These are phyloP conservation scores for Lipomyces orientalis DNA, from an alignment of 805 yeast genomes.

Conservation along the genomic window DNA sequence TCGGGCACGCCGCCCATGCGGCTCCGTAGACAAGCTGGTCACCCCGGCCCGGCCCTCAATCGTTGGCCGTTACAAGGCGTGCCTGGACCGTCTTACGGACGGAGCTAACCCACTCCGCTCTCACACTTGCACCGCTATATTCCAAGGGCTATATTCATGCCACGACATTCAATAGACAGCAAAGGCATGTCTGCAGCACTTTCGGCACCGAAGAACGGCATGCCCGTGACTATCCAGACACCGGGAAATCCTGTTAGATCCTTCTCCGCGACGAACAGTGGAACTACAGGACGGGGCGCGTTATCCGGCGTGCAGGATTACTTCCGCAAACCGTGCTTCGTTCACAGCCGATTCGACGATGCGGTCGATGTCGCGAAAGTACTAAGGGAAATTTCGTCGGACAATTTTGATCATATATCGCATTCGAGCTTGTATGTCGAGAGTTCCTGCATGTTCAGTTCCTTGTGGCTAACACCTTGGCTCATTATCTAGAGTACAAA, in stretches of 20 bases:
- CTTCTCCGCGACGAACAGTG: background rate
- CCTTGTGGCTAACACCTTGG: background rate
- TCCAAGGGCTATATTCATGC: background rate
- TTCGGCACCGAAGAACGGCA: background rate
- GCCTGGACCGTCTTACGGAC: too few relatives aligned
- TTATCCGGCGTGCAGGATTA: slow-evolving; percentile 23
- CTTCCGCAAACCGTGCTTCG: slow-evolving; percentile 33
- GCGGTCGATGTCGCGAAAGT: slow-evolving; percentile 32
- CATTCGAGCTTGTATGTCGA: slow-evolving; percentile 31
- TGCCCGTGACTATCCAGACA: background rate
- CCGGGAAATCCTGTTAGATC: background rate
- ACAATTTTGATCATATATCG: slow-evolving; percentile 25
- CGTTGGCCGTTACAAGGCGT: too few relatives aligned
- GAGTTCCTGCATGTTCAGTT: background rate
- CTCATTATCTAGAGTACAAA: slow-evolving; percentile 34
- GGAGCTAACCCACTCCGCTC: background rate
- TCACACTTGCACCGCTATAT: background rate
- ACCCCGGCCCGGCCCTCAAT: too few relatives aligned
- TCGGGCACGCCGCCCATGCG: background rate
- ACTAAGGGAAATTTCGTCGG: slow-evolving; percentile 25
- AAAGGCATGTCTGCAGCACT: background rate
- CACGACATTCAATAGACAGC: background rate
- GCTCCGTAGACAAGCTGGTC: background rate
- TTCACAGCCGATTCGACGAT: slow-evolving; percentile 34
- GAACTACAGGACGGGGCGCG: background rate